Conservation (phyloP, 2,329 filamentous ascomycete species). For the Fusarium caatingaense region DNA sequence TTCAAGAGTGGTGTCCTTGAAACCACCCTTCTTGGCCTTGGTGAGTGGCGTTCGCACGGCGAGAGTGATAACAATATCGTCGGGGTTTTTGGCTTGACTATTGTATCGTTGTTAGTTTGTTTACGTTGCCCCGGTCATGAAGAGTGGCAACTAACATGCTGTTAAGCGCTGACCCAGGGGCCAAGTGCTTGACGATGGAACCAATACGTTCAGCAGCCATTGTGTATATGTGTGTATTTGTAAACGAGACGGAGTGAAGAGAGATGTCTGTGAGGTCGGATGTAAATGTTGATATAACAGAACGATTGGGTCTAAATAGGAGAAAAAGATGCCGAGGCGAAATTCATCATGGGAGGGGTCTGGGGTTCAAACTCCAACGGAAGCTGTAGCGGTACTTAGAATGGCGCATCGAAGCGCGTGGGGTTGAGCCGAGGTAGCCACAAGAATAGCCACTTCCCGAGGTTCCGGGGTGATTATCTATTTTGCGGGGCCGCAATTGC, state of each 20-base stretch:
- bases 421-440: conserved; percentile 49
- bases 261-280: neutral
- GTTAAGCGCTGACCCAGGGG: conserved; percentile 76
- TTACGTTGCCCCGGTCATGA: neutral
- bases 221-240: conserved; percentile 50
- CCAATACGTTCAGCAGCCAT: conserved; percentile 90
- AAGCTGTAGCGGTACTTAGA: conserved; percentile 38
- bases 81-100: conserved; percentile 90
- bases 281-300: neutral
- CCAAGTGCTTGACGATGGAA: conserved; percentile 87
- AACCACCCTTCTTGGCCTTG: conserved; percentile 90
- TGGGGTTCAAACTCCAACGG: conserved; percentile 30
- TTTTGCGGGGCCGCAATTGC: neutral
- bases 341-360: conserved; percentile 38
- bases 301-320: conserved; percentile 26
- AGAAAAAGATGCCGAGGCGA: conserved; percentile 35
- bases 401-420: conserved; percentile 35
- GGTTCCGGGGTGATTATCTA: conserved; percentile 29
- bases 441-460: conserved; percentile 36
- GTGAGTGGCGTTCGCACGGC: conserved; percentile 88
- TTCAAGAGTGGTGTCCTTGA: conserved; percentile 94
- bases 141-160: conserved; percentile 74
- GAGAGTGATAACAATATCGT: conserved; percentile 96
- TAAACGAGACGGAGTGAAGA: neutral
- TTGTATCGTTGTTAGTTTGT: conserved; percentile 6